Base-by-base conservation (phyloP, 805 yeast species). In the Clavispora fructus region DNA sequence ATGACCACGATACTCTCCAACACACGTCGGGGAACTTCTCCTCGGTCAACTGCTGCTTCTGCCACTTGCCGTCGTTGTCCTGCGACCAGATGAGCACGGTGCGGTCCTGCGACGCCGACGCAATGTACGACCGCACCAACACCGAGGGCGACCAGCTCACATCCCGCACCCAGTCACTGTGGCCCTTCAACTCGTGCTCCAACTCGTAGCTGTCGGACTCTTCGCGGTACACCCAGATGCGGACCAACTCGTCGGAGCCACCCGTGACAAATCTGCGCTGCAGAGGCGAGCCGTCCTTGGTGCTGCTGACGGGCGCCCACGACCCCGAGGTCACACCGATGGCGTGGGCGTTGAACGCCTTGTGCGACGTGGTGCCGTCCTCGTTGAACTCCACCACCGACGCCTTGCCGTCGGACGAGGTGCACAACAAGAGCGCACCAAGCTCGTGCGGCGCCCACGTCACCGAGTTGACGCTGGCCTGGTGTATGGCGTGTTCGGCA, bases 1-100 rank as follows among this genome's bases (percentile, higher is more conserved):
- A 75, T 11, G 97, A 89, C 99, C 99, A 94, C 56, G 95, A 84
- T 41, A 95, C 96, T 65, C 97, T 83, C 99, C 99, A 94, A 57
- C 95, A 87, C 26, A 91, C 97, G 64, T 94, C 99, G 13, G 97
- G 94, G 77, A 94, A 94, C 63, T 82, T 84, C 35, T 88, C 95
- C 16, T 78, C 75, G 42, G 83, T 81, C 60, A 94, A 75, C 35
- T 79, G 70, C 60, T 82, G 84, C 63, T 86, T 86, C 63, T 84
- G 83, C 99, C 99, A 94, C 53, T 75, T 74, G 3, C 79, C 81
- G 25, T 75, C 77, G 46, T 65, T 65, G 52, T 84, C 91, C 66
- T 89, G 92, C 8, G 96, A 83, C 99, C 99, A 94, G 62, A 94
- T 86, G 50, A 91, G 74, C 43, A 95, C 97, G 0, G 95, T 86